Base-by-base conservation (phyloP, 148 eudicot genomes). In the Amaranthus hypochondriacus region DNA sequence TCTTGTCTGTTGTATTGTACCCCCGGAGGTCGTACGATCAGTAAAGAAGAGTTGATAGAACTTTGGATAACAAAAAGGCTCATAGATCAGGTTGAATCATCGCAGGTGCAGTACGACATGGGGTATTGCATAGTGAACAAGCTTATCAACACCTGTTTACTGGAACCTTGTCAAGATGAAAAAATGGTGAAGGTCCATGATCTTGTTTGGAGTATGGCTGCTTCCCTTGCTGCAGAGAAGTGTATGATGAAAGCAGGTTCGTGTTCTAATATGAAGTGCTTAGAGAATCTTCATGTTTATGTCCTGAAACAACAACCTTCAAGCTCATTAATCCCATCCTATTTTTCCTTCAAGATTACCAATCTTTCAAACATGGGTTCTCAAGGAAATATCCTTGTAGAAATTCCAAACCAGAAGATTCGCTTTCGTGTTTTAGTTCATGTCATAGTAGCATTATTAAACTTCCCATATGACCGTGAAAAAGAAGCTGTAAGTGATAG, bases 1-100 rank as follows among this genome's bases (percentile, higher is more conserved):
- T 76, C 54, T 46, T 69, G 73, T 76, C 52, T 42, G 13, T 49
- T 68, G 73, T 68, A 4, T 61, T 76, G 44, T 76, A 76, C n/a
- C 61, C 78, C 68, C 39, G 43, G 18, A 62, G 78, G 56, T 61
- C 11, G 61, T 61, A 14, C 68, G 59, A 69, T 69, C 12, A 60
- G 44, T 54, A 68, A 44, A 69, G 68, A 76, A 50, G 73, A 76
- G 50, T 51, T 76, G 42, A 69, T 76, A 13, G 60, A 65, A 47
- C 68, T 68, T 60, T 76, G 78, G 78, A 76, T 76, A 51, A 68
- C 68, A n/a, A 51, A 50, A 39, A 11, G 11, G 53, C 78, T 76
- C 48, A 66, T 74, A 54, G 71, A 74, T 56, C 70, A 74, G 11
- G 63, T 66, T 47, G 18, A 5, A 48, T 74, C 71, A 0, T 66